Evolutionary conservation across 768 basidiomycete species (phyloP), one percentile per base, ranked within the genome.

Genomic region (Strobilomyces echinocephalus): DNA sequence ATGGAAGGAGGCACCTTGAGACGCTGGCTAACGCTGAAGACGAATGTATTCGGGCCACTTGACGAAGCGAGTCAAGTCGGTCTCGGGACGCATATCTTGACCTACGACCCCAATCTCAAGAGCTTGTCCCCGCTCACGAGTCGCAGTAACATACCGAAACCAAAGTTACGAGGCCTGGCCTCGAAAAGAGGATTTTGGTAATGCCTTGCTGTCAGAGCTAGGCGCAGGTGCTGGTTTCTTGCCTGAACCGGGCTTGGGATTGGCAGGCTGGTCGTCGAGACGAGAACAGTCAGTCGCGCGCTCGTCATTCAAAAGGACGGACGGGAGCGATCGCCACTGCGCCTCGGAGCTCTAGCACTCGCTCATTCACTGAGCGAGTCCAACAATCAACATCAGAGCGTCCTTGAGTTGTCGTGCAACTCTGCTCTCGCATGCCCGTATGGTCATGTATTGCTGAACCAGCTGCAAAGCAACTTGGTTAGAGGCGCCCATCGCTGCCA

Each of bases 1-100:
- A 99, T 95, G 63, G 95, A 91, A 38, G 95, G 95, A 61, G 95
- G 95, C 26, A 97, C 94, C 82, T 98, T 98, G 63, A 98, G 80
- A 66, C 95, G 91, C 76, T 97, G 93, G 82, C 90, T 78, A 56
- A 69, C 95, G 86, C 70, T 98, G 95, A 46, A 98, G 87, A 67
- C 93, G 91, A 63, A 98, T 84, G 69, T 98, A 98, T 77, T 95
- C 92, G 63, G 95, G 95, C 95, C 95, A 99, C 74, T 97, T 97
- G 77, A 97, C 91, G 77, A 97, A 97, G 71, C 95, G 91, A 54
- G 91, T 95, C 60, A 97, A 75, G 75, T 98, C 95, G 51, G 82
- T 82, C 71, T 80, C 81, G 66, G 87, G 95, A 64, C 87, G 90
- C 64, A 97, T 82, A 74, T 95, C 91, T 76, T 95, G 92, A 67